phyloP scores from a whole-genome alignment of 805 yeast genomes.

The Schizosaccharomyces octosporus region DNA sequence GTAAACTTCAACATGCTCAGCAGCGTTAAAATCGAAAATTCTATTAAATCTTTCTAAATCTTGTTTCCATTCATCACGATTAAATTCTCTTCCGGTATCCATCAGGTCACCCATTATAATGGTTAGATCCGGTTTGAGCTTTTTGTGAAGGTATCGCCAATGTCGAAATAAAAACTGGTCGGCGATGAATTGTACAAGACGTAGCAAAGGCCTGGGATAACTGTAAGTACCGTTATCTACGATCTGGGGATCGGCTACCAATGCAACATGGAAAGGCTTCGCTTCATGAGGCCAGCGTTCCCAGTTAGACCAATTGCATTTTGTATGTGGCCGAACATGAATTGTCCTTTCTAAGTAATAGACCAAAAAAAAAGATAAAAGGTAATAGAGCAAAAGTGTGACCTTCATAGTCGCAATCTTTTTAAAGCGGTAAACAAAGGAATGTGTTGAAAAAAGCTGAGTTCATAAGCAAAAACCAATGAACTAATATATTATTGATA shows the following conservation, averaged over 20 bases:
- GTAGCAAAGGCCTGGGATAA: constrained; percentile 25
- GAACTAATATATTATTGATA: too few relatives aligned
- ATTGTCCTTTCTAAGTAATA: neutral
- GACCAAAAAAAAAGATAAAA: neutral
- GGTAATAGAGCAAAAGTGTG: neutral
- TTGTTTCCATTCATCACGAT: constrained; percentile 35
- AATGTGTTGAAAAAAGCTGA: too few relatives aligned
- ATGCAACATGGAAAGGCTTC: constrained; percentile 18
- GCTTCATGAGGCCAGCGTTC: constrained; percentile 3
- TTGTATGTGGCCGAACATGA: neutral
- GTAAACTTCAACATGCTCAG: constrained; percentile 17
- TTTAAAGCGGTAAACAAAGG: too few relatives aligned
- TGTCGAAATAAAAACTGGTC: constrained; percentile 67
- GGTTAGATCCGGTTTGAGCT: constrained; percentile 48
- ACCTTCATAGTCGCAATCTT: neutral
- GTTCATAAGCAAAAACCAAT: too few relatives aligned
- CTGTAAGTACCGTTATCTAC: constrained; percentile 80
- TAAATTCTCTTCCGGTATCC: constrained; percentile 88
- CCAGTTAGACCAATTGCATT: constrained; percentile 7
- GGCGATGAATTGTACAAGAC: constrained; percentile 32
- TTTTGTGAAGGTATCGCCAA: constrained; percentile 30
- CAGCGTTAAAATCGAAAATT: constrained; percentile 32
- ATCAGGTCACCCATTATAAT: constrained; percentile 75
- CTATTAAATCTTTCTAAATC: constrained; percentile 46
- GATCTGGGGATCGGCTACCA: constrained; percentile 86